Conservation (phyloP, 768 basidiomycete species). For the Boletus edulis region DNA sequence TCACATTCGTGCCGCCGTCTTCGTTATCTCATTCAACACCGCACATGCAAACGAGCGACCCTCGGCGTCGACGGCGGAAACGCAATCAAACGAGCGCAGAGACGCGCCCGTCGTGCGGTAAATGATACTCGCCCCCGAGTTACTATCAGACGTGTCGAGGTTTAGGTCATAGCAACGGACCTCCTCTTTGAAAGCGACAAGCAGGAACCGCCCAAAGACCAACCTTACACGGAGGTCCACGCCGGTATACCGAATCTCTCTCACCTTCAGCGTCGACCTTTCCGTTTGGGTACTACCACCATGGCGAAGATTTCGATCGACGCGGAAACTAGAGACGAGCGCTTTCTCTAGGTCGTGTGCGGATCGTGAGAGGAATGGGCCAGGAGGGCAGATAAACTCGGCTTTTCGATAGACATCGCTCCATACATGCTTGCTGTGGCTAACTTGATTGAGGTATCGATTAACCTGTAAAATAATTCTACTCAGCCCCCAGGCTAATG, state of each 20-base stretch:
- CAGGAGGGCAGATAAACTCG: slow-evolving; percentile 16
- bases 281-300: not conserved
- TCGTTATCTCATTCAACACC: slow-evolving; percentile 4
- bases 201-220: slow-evolving; percentile 15
- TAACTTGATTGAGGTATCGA: slow-evolving; percentile 4
- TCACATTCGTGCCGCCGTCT: slow-evolving; percentile 1
- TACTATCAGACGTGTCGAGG: not conserved
- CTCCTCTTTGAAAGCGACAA: slow-evolving; percentile 13
- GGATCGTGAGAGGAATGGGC: slow-evolving; percentile 15
- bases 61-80: slow-evolving; percentile 9
- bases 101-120: slow-evolving; percentile 2
- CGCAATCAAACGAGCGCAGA: not conserved
- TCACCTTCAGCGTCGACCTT: not conserved
- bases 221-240: not conserved
- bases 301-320: slow-evolving; percentile 5
- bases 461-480: slow-evolving; percentile 7
- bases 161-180: slow-evolving; percentile 16
- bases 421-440: slow-evolving; percentile 14
- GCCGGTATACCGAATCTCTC: slow-evolving; percentile 8
- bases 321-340: slow-evolving; percentile 11
- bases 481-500: not conserved
- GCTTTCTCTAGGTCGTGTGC: slow-evolving; percentile 12
- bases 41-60: slow-evolving; percentile 17
- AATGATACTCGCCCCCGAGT: slow-evolving; percentile 5
- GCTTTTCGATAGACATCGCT: slow-evolving; percentile 11